Evolutionary conservation across 805 yeast genomes (phyloP).

Genomic region (Lachancea waltii): DNA sequence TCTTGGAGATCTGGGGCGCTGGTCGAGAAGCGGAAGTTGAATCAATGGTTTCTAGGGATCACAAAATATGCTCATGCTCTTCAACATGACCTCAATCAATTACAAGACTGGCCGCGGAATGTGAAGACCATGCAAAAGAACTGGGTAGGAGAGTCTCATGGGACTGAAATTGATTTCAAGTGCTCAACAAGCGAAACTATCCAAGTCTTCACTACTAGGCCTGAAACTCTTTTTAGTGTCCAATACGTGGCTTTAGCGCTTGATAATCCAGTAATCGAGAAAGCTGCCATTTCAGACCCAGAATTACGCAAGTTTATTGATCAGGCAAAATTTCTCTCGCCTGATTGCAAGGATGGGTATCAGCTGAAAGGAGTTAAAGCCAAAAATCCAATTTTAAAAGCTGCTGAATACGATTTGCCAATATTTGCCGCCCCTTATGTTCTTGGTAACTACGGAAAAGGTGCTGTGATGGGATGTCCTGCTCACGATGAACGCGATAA

Average conservation of each 20-base stretch:
- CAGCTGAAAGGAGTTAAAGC: constrained; percentile 40
- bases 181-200: constrained; percentile 31
- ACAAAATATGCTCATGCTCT: constrained; percentile 72
- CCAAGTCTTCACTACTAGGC: constrained; percentile 75
- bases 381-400: constrained; percentile 50
- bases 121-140: constrained; percentile 86
- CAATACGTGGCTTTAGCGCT: constrained; percentile 76
- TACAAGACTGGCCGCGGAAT: constrained; percentile 79
- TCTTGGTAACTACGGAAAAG: constrained; percentile 59
- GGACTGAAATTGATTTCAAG: constrained; percentile 60
- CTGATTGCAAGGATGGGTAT: constrained; percentile 57
- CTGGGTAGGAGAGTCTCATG: constrained; percentile 90
- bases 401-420: constrained; percentile 43
- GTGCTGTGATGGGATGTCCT: constrained; percentile 98
- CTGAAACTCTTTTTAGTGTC: constrained; percentile 79
- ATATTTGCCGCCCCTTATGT: constrained; percentile 91
- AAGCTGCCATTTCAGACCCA: constrained; percentile 34
- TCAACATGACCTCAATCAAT: constrained; percentile 51
- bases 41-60: constrained; percentile 92
- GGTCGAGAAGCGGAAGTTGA: constrained; percentile 74
- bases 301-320: constrained; percentile 43
- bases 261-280: constrained; percentile 55
- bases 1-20: constrained; percentile 97
- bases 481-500: constrained; percentile 84
- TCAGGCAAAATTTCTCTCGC: constrained; percentile 32